A percentile compares a stretch with the other conserved stretches of the same genome.
phyloP scores from a whole-genome alignment of 1,284 basidiomycete genomes.

The Puccinia hordei region DNA sequence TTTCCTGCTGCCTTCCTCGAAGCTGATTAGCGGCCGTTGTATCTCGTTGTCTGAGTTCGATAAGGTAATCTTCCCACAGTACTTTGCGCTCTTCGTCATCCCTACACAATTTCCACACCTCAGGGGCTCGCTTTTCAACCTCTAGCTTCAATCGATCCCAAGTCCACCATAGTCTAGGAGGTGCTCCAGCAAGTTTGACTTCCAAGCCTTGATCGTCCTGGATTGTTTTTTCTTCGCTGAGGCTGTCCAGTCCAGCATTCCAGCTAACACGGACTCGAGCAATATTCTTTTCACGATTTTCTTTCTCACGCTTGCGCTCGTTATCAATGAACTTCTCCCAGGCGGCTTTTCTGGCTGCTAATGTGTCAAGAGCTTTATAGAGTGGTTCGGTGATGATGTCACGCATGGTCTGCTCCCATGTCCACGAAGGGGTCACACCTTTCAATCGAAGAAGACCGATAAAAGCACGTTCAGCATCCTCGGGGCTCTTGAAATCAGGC shows the following conservation, averaged over 20 bases:
- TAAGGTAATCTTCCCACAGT: slow-evolving; percentile 85
- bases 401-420: slow-evolving; percentile 98
- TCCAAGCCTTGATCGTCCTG: slow-evolving; percentile 52
- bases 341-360: slow-evolving; percentile 89
- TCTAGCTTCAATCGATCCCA: slow-evolving; percentile 55
- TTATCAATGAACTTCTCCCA: slow-evolving; percentile 63
- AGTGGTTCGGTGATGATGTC: slow-evolving; percentile 96
- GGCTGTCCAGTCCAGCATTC: slow-evolving; percentile 53
- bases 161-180: slow-evolving; percentile 58
- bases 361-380: slow-evolving; percentile 88
- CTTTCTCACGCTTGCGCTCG: slow-evolving; percentile 54
- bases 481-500: slow-evolving; percentile 79
- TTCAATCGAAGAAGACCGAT: slow-evolving; percentile 81
- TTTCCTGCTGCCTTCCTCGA: slow-evolving; percentile 48
- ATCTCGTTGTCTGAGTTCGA: slow-evolving; percentile 79
- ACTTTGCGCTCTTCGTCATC: slow-evolving; percentile 78
- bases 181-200: slow-evolving; percentile 53
- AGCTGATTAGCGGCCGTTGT: slow-evolving; percentile 65
- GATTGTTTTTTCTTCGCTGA: slow-evolving; percentile 53
- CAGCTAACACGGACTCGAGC: slow-evolving; percentile 53
- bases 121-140: slow-evolving; percentile 52
- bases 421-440: slow-evolving; percentile 86
- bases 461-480: slow-evolving; percentile 93
- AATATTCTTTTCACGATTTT: slow-evolving; percentile 54
- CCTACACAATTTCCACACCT: slow-evolving; percentile 74